These are phyloP conservation scores for Entonaema liquescens DNA, from an alignment of 495 filamentous ascomycete species.

Conservation along the genomic window DNA sequence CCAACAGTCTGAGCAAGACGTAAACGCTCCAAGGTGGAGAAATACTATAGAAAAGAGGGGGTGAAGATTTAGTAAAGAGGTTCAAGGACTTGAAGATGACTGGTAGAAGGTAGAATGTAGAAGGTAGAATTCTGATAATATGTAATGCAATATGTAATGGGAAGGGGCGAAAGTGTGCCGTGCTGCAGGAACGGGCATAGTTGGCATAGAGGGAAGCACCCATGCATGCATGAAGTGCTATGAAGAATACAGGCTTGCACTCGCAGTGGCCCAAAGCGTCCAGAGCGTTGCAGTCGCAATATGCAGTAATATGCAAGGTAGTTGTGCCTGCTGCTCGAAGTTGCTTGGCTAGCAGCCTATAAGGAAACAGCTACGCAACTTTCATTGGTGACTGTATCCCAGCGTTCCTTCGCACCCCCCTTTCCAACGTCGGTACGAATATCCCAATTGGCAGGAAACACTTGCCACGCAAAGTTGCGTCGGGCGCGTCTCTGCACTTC, in stretches of 20 bases:
- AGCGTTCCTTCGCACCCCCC: conserved; percentile 6
- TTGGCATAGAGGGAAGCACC: conserved; percentile 12
- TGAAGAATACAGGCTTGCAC: conserved; percentile 27
- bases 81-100: neutral
- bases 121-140: neutral
- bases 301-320: conserved; percentile 25
- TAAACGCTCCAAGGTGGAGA: conserved; percentile 71
- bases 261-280: conserved; percentile 35
- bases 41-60: conserved; percentile 60
- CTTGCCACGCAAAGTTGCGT: conserved; percentile 28
- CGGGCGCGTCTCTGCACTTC: conserved; percentile 28
- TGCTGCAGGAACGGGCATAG: conserved; percentile 44
- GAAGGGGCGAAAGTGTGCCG: conserved; percentile 31
- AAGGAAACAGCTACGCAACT: conserved; percentile 15
- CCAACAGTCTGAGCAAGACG: conserved; percentile 65
- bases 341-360: conserved; percentile 25
- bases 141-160: conserved; percentile 10
- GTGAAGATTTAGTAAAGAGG: conserved; percentile 30
- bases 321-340: conserved; percentile 13
- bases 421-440: conserved; percentile 16
- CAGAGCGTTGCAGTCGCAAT: conserved; percentile 33
- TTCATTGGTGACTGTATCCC: conserved; percentile 11
- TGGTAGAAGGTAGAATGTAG: conserved; percentile 7
- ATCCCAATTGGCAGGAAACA: conserved; percentile 31
- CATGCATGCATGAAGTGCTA: conserved; percentile 30